These are phyloP conservation scores for Somion occarium DNA, from an alignment of 1,284 basidiomycete species.

Conservation along the genomic window DNA sequence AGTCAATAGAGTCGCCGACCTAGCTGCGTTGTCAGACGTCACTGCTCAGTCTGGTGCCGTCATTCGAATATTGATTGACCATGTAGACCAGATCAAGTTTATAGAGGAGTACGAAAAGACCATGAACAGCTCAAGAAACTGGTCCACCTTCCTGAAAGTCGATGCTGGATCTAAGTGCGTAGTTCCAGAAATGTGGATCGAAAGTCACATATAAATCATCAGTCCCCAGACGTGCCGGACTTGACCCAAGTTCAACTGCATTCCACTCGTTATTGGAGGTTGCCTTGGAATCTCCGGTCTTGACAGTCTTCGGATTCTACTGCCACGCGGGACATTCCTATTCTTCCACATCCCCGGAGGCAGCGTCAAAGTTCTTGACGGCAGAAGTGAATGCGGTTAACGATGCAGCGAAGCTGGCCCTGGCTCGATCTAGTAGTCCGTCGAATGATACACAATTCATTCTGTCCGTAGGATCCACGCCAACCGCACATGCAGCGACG, in stretches of 20 bases:
- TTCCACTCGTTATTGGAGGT: slow-evolving; percentile 54
- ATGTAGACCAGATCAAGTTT: slow-evolving; percentile 65
- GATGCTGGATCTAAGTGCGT: slow-evolving; percentile 70
- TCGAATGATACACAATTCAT: slow-evolving; percentile 49
- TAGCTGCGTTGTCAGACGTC: slow-evolving; percentile 55
- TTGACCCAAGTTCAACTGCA: slow-evolving; percentile 45
- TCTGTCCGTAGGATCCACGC: slow-evolving; percentile 82
- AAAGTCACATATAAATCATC: slow-evolving; percentile 3
- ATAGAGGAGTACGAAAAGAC: slow-evolving; percentile 54
- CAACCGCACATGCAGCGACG: slow-evolving; percentile 74
- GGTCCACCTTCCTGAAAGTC: slow-evolving; percentile 81
- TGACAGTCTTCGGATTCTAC: slow-evolving; percentile 81
- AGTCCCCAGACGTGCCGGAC: slow-evolving; percentile 71
- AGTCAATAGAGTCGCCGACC: slow-evolving; percentile 68
- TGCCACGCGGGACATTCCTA: slow-evolving; percentile 78
- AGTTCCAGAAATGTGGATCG: background rate
- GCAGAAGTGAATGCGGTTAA: slow-evolving; percentile 74
- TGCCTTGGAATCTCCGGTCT: slow-evolving; percentile 46
- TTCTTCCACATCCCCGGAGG: slow-evolving; percentile 56
- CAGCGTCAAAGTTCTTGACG: slow-evolving; percentile 64
- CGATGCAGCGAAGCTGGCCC: slow-evolving; percentile 58
- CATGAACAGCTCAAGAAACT: slow-evolving; percentile 39
- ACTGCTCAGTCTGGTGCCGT: slow-evolving; percentile 47
- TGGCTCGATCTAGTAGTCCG: slow-evolving; percentile 25
- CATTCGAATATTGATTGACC: slow-evolving; percentile 72